A percentile compares a stretch with the other conserved stretches of the same genome.
phyloP scores from a whole-genome alignment of 352 stramenopile species.

The Phytopythium vexans region DNA sequence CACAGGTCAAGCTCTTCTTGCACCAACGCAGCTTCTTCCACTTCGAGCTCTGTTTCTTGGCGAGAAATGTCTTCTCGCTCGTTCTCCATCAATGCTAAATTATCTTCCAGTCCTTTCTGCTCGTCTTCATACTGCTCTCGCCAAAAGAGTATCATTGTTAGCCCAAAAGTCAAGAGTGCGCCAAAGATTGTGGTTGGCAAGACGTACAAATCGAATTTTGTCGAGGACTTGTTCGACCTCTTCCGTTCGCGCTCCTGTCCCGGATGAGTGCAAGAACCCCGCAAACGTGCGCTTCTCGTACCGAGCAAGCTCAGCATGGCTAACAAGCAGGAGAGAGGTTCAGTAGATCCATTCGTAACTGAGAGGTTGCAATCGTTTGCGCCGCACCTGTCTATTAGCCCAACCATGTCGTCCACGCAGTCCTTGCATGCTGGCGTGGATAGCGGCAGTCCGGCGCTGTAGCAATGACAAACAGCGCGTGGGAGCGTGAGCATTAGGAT shows the following conservation, averaged over 20 bases:
- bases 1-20: conserved; percentile 59
- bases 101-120: conserved; percentile 48
- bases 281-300: conserved; percentile 70
- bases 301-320: conserved; percentile 62
- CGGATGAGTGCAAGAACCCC: conserved; percentile 53
- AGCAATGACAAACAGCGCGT: not conserved
- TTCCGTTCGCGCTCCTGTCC: conserved; percentile 41
- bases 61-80: conserved; percentile 48
- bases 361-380: not conserved
- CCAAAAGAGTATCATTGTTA: conserved; percentile 3
- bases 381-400: conserved; percentile 59
- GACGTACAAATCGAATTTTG: conserved; percentile 69
- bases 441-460: conserved; percentile 53
- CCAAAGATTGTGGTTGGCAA: not conserved
- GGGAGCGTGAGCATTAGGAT: not conserved
- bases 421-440: conserved; percentile 69
- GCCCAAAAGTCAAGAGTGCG: not conserved
- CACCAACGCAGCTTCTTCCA: conserved; percentile 42
- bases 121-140: conserved; percentile 65
- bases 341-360: not conserved
- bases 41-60: conserved; percentile 46
- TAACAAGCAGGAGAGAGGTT: conserved; percentile 6
- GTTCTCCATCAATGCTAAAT: conserved; percentile 64
- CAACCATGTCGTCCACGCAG: conserved; percentile 72
- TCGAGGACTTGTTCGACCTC: conserved; percentile 64